These are phyloP conservation scores for Novymonas esmeraldas DNA, from an alignment of 208 protist genomes.

Conservation along the genomic window DNA sequence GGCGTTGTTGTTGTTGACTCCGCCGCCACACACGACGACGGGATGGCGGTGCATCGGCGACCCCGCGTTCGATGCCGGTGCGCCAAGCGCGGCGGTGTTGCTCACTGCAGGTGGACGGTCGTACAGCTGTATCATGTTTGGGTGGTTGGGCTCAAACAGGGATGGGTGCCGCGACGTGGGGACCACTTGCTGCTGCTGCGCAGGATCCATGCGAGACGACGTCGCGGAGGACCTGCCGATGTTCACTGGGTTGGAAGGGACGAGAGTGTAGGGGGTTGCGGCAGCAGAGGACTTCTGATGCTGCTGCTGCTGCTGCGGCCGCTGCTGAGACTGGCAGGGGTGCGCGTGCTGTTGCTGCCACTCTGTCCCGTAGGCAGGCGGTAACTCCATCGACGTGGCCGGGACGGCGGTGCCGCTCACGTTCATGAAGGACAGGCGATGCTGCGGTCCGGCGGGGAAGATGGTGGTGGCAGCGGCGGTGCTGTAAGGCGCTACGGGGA, in stretches of 20 bases:
- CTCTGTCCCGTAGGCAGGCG: no score
- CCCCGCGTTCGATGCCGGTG: neutral
- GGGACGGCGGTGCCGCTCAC: neutral
- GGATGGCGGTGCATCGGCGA: neutral
- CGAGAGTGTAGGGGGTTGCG: constrained; percentile 11
- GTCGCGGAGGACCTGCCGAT: neutral
- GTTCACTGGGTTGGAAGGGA: neutral
- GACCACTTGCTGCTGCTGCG: neutral
- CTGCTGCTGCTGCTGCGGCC: constrained; percentile 15
- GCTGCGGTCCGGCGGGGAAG: neutral
- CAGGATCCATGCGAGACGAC: constrained; percentile 6
- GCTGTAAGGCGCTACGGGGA: neutral
- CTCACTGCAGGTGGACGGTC: neutral
- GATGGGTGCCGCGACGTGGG: neutral
- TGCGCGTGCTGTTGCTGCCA: constrained; percentile 4
- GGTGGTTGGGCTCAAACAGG: neutral
- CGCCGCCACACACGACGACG: no score
- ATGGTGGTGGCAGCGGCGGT: neutral
- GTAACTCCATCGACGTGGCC: no score
- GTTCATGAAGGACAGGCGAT: neutral
- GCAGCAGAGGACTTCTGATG: neutral
- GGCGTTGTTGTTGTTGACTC: constrained; percentile 6
- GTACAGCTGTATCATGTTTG: neutral
- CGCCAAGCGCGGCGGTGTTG: neutral
- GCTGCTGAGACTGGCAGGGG: neutral